Conservation (phyloP, 202 grass and related monocot genomes). For the Schoenoplectus triqueter region DNA sequence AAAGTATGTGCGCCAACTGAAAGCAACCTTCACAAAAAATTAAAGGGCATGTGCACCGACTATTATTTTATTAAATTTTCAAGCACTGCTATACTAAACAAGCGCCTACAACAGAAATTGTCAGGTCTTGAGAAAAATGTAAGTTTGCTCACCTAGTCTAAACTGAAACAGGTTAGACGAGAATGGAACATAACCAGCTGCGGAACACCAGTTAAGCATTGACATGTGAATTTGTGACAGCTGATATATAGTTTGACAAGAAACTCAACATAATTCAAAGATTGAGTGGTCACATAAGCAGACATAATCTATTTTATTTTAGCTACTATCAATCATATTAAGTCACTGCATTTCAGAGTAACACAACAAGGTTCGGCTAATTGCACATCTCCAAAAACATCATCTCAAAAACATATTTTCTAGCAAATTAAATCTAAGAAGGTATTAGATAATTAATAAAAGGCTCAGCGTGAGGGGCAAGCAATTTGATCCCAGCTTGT, state of each 20-base stretch:
- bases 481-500: conserved; percentile 47
- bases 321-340: neutral
- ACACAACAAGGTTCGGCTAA: neutral
- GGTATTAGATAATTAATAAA: conserved; percentile 73
- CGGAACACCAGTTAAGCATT: neutral
- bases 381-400: neutral
- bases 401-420: neutral
- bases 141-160: neutral
- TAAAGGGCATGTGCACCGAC: too few relatives aligned
- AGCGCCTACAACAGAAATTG: too few relatives aligned
- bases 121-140: neutral
- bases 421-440: conserved; percentile 35
- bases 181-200: neutral
- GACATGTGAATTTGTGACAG: neutral
- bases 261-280: neutral
- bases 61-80: too few relatives aligned
- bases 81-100: too few relatives aligned
- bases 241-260: neutral
- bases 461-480: conserved; percentile 60
- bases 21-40: too few relatives aligned
- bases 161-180: neutral
- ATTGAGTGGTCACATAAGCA: neutral
- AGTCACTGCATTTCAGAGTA: neutral
- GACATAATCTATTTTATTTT: neutral
- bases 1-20: too few relatives aligned